These are phyloP conservation scores for Pseudopithomyces maydicus DNA, from an alignment of 2,329 filamentous ascomycete genomes.

Conservation along the genomic window DNA sequence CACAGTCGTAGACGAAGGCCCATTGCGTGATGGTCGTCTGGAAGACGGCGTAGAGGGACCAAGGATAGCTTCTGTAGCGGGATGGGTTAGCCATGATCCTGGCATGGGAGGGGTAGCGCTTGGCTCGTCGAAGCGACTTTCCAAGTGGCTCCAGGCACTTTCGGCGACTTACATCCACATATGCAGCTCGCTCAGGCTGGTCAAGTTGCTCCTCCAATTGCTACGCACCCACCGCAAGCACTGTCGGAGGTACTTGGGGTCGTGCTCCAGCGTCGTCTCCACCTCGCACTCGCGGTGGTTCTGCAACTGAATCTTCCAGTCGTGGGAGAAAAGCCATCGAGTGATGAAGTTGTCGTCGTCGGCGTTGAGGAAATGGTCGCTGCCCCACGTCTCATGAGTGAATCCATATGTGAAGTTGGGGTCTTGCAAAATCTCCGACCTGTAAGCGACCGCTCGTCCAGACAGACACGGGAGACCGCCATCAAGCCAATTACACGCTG, in stretches of 20 bases:
- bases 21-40: slow-evolving; percentile 91
- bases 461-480: slow-evolving; percentile 97
- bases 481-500: slow-evolving; percentile 91
- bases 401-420: slow-evolving; percentile 86
- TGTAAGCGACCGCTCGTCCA: slow-evolving; percentile 89
- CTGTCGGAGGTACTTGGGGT: slow-evolving; percentile 87
- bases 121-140: slow-evolving; percentile 33
- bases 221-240: slow-evolving; percentile 94
- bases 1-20: slow-evolving; percentile 76
- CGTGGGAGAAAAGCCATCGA: slow-evolving; percentile 88
- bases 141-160: slow-evolving; percentile 16
- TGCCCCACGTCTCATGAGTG: slow-evolving; percentile 76
- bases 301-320: slow-evolving; percentile 94
- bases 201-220: slow-evolving; percentile 97
- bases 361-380: slow-evolving; percentile 84
- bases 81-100: slow-evolving; percentile 31
- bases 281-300: slow-evolving; percentile 85
- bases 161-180: slow-evolving; percentile 77
- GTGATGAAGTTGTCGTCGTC: slow-evolving; percentile 99
- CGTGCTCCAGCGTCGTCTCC: slow-evolving; percentile 89
- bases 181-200: slow-evolving; percentile 81
- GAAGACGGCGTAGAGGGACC: slow-evolving; percentile 93
- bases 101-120: slow-evolving; percentile 33
- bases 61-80: slow-evolving; percentile 75
- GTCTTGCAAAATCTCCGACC: slow-evolving; percentile 84